Conservation (phyloP, 1,139 yeast species). For the Blastobotrys apis region DNA sequence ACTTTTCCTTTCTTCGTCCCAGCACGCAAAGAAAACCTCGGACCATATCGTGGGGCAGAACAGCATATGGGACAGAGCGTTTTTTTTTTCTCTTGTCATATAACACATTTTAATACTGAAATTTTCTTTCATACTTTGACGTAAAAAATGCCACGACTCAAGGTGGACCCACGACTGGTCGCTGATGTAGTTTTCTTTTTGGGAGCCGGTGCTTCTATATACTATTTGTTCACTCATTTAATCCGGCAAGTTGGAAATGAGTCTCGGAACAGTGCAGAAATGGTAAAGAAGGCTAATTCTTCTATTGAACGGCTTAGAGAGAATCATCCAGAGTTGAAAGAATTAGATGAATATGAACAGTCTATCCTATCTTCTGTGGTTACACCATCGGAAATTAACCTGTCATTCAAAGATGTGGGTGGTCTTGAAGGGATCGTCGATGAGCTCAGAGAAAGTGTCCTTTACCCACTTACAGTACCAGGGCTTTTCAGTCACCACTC, state of each 20-base stretch:
- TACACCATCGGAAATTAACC: constrained; percentile 75
- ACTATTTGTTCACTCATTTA: constrained; percentile 61
- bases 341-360: constrained; percentile 73
- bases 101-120: too few species aligned
- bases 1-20: too few species aligned
- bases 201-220: constrained; percentile 80
- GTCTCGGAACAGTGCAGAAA: constrained; percentile 40
- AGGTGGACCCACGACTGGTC: constrained; percentile 36
- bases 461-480: constrained; percentile 72
- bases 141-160: constrained; percentile 18
- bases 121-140: too few species aligned
- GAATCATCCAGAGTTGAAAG: constrained; percentile 57
- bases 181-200: constrained; percentile 66
- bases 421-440: constrained; percentile 79
- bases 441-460: constrained; percentile 81
- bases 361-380: constrained; percentile 72
- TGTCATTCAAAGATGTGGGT: constrained; percentile 77
- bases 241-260: constrained; percentile 26
- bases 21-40: too few species aligned
- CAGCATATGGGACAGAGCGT: too few species aligned
- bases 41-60: too few species aligned
- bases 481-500: constrained; percentile 27
- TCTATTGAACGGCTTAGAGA: constrained; percentile 57
- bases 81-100: too few species aligned
- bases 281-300: constrained; percentile 61